Evolutionary conservation across 2,329 filamentous ascomycete genomes (phyloP).

Genomic region (Ascochyta fabae): DNA sequence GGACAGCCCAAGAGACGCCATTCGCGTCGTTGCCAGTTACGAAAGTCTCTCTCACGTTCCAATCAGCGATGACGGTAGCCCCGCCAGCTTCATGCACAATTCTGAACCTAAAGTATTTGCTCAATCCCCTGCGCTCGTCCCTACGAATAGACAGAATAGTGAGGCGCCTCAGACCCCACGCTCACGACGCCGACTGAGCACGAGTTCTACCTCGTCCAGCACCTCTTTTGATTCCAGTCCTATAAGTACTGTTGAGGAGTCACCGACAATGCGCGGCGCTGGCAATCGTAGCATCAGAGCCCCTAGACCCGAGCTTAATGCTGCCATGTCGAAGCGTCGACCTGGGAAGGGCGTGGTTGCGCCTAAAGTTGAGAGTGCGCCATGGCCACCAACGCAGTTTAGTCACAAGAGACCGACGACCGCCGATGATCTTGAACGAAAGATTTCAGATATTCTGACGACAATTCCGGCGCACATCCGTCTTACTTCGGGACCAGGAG

Average conservation of each 20-base stretch:
- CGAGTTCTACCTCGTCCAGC: slow-evolving; percentile 39
- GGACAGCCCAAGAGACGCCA: slow-evolving; percentile 9
- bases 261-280: slow-evolving; percentile 43
- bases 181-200: slow-evolving; percentile 40
- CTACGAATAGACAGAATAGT: slow-evolving; percentile 24
- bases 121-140: slow-evolving; percentile 30
- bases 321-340: slow-evolving; percentile 52
- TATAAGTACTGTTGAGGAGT: slow-evolving; percentile 40
- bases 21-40: slow-evolving; percentile 4
- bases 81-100: slow-evolving; percentile 7
- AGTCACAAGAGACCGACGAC: slow-evolving; percentile 34
- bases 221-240: slow-evolving; percentile 44
- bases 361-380: slow-evolving; percentile 24
- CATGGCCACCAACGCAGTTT: slow-evolving; percentile 48
- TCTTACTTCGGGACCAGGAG: slow-evolving; percentile 58
- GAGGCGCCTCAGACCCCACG: slow-evolving; percentile 41
- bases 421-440: slow-evolving; percentile 73
- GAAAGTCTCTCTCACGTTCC: slow-evolving; percentile 8
- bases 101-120: slow-evolving; percentile 10
- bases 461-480: slow-evolving; percentile 81
- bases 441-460: slow-evolving; percentile 79
- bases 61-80: slow-evolving; percentile 4
- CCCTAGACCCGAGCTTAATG: slow-evolving; percentile 52
- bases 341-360: slow-evolving; percentile 50
- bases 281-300: slow-evolving; percentile 35